Percentiles rank a stretch among this genome's conserved stretches.
phyloP scores from a whole-genome alignment of 805 yeast species.

The Hyphopichia homilentoma region DNA sequence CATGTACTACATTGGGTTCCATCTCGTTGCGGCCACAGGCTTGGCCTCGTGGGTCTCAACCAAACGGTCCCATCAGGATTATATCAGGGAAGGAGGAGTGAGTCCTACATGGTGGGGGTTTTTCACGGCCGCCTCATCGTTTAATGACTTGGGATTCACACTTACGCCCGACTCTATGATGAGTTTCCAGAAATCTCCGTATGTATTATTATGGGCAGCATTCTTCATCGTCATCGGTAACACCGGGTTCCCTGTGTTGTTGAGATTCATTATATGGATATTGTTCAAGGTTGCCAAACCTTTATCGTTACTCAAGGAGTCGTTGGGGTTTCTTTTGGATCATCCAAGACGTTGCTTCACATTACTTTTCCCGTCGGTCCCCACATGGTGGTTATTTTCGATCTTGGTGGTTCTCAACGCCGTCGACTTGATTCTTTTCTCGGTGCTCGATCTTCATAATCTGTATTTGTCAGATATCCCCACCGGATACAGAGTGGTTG shows the following conservation, averaged over 20 bases:
- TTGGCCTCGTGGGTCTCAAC: constrained; percentile 60
- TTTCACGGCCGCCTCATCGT: constrained; percentile 74
- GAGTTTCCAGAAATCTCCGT: constrained; percentile 61
- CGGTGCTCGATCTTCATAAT: constrained; percentile 68
- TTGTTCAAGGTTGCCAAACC: constrained; percentile 65
- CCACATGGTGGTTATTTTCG: constrained; percentile 91
- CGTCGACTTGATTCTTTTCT: constrained; percentile 75
- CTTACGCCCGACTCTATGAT: constrained; percentile 78
- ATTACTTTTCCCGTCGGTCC: constrained; percentile 81
- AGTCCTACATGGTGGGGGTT: constrained; percentile 92
- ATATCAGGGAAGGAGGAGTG: constrained; percentile 54
- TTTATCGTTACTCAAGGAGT: constrained; percentile 62
- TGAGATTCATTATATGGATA: constrained; percentile 81
- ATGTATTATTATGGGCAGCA: constrained; percentile 56
- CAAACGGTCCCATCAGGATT: constrained; percentile 36
- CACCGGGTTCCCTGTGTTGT: constrained; percentile 86
- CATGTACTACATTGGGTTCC: constrained; percentile 73
- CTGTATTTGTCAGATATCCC: constrained; percentile 50
- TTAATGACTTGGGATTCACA: constrained; percentile 83
- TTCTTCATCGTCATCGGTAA: constrained; percentile 87
- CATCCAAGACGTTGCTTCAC: constrained; percentile 98
- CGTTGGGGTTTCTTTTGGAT: constrained; percentile 80
- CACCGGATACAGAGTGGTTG: constrained; percentile 66
- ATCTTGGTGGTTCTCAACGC: constrained; percentile 70
- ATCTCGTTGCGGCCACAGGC: constrained; percentile 49